Evolutionary conservation across 352 stramenopile genomes (phyloP), one percentile per base, ranked within the genome.

Genomic region (Globisporangium cystogenes): DNA sequence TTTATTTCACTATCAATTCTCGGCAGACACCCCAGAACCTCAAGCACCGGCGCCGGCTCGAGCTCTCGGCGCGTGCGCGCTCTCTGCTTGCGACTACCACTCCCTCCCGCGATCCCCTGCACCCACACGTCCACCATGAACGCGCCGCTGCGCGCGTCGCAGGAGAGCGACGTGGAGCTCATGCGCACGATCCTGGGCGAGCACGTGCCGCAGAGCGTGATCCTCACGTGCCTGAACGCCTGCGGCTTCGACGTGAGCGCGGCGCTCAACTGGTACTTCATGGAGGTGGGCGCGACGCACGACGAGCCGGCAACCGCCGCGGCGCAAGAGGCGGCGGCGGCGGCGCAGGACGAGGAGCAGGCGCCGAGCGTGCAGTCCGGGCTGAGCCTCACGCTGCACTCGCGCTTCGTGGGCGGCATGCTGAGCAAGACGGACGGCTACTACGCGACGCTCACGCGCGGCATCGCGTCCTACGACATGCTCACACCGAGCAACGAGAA

Each of bases 141-240:
- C 57, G 48, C 57, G 7, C 37, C 12, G 31, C 1, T 41, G 21
- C 39, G 44, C 35, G 48, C 55, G 35, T 60, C 70, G 33, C 70
- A 74, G 55, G 76, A 77, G 56, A 81, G 65, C 61, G 84, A 95
- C 51, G 62, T 95, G 47, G 84, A 95, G 43, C 70, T 95, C 48
- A 95, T 95, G 78, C 84, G 82, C 53, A 93, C 82, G 51, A 95
- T 95, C 54, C 68, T 95, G 24, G 84, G 84, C 35, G 84, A 95
- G 53, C 76, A 93, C 51, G 84, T 95, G 52, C 82, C 84, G 23
- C 80, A 90, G 59, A 88, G 72, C 56, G 80, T 93, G 44, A 90
- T 95, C 57, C 68, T 95, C 21, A 76, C 80, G 48, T 95, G 84
- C 52, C 62, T 95, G 2, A 88, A 90, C 65, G 81, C 82, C 20